These are phyloP conservation scores for Serendipita sp. DNA, from an alignment of 768 basidiomycete species.

Conservation along the genomic window DNA sequence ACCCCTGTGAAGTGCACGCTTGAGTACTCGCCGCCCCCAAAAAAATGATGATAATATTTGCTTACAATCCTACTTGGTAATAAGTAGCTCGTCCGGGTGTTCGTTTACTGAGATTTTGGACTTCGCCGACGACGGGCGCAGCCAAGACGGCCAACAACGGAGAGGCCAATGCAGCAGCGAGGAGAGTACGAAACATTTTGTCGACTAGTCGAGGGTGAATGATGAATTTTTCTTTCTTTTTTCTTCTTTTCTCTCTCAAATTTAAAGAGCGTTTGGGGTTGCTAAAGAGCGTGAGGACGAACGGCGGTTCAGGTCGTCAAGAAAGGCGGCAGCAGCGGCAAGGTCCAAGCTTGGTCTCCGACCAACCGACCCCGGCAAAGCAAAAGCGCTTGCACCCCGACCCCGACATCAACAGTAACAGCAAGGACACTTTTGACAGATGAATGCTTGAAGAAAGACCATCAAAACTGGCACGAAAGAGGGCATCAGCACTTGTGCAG, in stretches of 20 bases:
- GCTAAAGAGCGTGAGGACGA: not conserved
- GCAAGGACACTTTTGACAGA: no score
- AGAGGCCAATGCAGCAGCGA: constrained; percentile 22
- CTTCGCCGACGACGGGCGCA: constrained; percentile 34
- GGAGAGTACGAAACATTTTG: constrained; percentile 17
- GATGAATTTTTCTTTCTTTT: no score
- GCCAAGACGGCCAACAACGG: constrained; percentile 14
- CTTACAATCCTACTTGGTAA: constrained; percentile 40
- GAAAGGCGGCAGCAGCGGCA: not conserved
- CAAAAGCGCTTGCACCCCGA: no score
- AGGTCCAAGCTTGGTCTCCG: not conserved
- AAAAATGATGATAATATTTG: constrained; percentile 5
- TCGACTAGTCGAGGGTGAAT: not conserved
- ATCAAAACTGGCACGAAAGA: no score
- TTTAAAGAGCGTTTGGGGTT: not conserved
- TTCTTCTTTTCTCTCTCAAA: no score
- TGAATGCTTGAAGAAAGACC: no score
- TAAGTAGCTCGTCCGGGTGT: constrained; percentile 38
- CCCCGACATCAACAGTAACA: no score
- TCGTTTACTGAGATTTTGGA: constrained; percentile 28
- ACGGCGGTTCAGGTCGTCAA: not conserved
- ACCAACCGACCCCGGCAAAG: no score
- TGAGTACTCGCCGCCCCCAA: not conserved
- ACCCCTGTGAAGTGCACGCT: constrained; percentile 25
- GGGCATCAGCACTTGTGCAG: no score